These are phyloP conservation scores for Capsicum pubescens DNA, from an alignment of 257 asterid genomes.

Conservation along the genomic window DNA sequence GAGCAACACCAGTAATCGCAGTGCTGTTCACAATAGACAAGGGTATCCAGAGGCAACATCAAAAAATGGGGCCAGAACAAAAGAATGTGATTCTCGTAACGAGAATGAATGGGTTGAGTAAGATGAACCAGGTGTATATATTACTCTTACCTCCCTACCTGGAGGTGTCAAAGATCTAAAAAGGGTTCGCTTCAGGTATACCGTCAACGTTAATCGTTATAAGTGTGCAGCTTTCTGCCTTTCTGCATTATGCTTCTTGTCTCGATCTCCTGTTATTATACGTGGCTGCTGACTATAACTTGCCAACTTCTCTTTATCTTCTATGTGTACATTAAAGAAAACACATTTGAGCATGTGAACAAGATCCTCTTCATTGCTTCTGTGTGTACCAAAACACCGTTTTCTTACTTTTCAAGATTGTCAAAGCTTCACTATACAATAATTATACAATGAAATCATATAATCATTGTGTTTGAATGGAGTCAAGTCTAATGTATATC, in stretches of 20 bases:
- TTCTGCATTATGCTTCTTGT: too few relatives aligned
- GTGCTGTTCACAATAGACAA: slow-evolving; percentile 57
- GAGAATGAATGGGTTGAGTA: slow-evolving; percentile 98
- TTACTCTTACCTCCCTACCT: slow-evolving; percentile 92
- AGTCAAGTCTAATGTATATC: slow-evolving; percentile 14
- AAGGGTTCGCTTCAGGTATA: slow-evolving; percentile 98
- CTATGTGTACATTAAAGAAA: not conserved
- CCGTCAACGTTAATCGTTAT: not conserved
- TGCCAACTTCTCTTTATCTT: not conserved
- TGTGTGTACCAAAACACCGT: too few relatives aligned
- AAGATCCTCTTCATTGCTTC: not conserved
- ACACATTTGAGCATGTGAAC: slow-evolving; percentile 21
- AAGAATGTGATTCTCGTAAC: slow-evolving; percentile 69
- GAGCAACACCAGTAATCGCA: slow-evolving; percentile 53
- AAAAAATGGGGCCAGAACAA: slow-evolving; percentile 66
- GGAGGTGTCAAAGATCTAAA: slow-evolving; percentile 93
- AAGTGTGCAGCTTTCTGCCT: not conserved
- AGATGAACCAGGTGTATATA: slow-evolving; percentile 96
- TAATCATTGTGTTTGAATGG: not conserved
- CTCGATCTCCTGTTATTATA: too few relatives aligned
- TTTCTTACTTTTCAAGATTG: not conserved
- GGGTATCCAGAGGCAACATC: slow-evolving; percentile 53
- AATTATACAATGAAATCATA: not conserved
- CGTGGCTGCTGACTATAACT: too few relatives aligned
- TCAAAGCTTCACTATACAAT: not conserved